Evolutionary conservation across 2,329 filamentous ascomycete species (phyloP).

Genomic region (Claviceps arundinis): DNA sequence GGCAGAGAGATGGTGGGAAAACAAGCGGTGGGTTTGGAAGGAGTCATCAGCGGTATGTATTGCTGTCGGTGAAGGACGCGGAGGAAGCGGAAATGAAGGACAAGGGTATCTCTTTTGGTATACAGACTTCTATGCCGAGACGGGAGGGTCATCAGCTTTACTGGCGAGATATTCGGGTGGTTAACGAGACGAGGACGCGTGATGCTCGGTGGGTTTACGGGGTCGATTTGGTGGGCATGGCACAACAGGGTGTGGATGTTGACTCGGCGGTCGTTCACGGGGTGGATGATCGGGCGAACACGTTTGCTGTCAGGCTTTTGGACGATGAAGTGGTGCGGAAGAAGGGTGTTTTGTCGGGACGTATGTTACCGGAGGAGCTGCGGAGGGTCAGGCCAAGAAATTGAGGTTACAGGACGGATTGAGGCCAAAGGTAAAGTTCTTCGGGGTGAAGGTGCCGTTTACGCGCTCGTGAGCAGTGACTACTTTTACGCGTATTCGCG

Average conservation of each 20-base stretch:
- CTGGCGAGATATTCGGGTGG: constrained; percentile 38
- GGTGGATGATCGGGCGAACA: background rate
- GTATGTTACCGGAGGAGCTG: no score
- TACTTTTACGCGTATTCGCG: no score
- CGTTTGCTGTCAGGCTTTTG: background rate
- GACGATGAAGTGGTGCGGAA: background rate
- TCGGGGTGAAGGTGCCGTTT: no score
- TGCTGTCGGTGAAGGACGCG: constrained; percentile 19
- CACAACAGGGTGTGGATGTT: background rate
- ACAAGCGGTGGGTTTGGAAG: constrained; percentile 38
- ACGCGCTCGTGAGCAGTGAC: no score
- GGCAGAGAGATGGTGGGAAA: constrained; percentile 30
- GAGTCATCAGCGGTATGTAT: constrained; percentile 42
- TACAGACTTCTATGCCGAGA: background rate
- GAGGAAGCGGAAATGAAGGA: background rate
- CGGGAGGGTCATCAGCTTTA: constrained; percentile 33
- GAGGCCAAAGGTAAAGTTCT: no score
- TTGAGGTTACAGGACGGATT: no score
- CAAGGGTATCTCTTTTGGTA: background rate
- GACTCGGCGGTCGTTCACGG: background rate
- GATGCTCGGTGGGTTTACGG: constrained; percentile 26
- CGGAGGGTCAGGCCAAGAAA: no score
- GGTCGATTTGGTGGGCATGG: background rate
- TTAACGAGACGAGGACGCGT: constrained; percentile 37
- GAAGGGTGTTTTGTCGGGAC: no score